A percentile compares a stretch with the other conserved stretches of the same genome.
phyloP scores from a whole-genome alignment of 306 rosid genomes.

The Citrullus mucosospermus region DNA sequence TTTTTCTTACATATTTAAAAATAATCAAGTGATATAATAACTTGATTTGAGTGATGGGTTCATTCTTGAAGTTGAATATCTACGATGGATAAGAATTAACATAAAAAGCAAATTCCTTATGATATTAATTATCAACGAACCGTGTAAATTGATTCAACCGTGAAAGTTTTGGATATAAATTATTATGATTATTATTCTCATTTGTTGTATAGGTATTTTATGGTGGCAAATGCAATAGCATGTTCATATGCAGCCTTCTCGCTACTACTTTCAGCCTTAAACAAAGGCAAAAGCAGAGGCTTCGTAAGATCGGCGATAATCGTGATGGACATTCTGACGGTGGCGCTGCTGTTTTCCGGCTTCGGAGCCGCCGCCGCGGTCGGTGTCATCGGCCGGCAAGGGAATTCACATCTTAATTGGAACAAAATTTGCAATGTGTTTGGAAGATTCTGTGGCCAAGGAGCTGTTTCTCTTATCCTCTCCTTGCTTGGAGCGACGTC shows the following conservation, averaged over 20 bases:
- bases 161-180: too few species aligned
- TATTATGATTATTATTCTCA: too few species aligned
- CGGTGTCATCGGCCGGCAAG: background rate
- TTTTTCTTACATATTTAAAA: too few species aligned
- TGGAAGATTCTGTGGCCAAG: constrained; percentile 4
- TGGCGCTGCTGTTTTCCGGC: background rate
- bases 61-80: too few species aligned
- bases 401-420: constrained; percentile 7
- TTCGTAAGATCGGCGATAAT: background rate
- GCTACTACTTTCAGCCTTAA: background rate
- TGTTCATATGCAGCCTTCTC: constrained; percentile 1
- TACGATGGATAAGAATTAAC: too few species aligned
- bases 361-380: background rate
- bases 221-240: constrained; percentile 4
- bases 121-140: too few species aligned
- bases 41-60: too few species aligned
- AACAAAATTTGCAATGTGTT: constrained; percentile 1
- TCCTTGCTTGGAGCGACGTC: constrained; percentile 2
- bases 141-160: too few species aligned
- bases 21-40: too few species aligned
- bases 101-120: too few species aligned
- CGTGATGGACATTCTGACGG: background rate
- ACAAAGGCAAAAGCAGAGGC: background rate
- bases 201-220: background rate
- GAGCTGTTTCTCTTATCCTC: background rate